A percentile compares a stretch with the other conserved stretches of the same genome.
Evolutionary conservation across 805 yeast genomes (phyloP).

Genomic region (Cyberlindnera maclurae): DNA sequence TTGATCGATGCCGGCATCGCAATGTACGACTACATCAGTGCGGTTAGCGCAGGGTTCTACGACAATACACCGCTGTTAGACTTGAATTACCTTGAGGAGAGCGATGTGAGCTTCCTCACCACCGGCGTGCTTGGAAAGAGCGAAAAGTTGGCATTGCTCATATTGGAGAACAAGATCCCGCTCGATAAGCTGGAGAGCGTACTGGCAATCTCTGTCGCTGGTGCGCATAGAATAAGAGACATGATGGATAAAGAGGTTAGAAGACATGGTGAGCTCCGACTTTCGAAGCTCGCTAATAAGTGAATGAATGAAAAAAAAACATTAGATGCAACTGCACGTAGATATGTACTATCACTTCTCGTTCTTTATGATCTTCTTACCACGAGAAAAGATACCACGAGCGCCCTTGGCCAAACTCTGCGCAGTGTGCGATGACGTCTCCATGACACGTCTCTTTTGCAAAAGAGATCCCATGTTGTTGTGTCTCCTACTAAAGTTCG

Average conservation of each 20-base stretch:
- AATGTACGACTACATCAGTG: constrained; percentile 82
- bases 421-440: constrained; percentile 41
- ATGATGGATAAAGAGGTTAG: constrained; percentile 84
- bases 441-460: constrained; percentile 42
- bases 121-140: constrained; percentile 79
- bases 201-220: constrained; percentile 78
- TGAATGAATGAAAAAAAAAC: constrained; percentile 1
- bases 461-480: constrained; percentile 39
- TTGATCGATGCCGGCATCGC: constrained; percentile 93
- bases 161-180: constrained; percentile 80
- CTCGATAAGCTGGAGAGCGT: constrained; percentile 71
- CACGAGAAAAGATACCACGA: constrained; percentile 47
- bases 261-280: constrained; percentile 57
- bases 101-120: constrained; percentile 73
- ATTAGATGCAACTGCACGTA: background rate
- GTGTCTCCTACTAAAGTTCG: constrained; percentile 23
- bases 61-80: constrained; percentile 79
- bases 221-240: constrained; percentile 74
- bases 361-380: constrained; percentile 42
- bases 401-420: constrained; percentile 49
- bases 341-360: constrained; percentile 6
- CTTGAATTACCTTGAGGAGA: constrained; percentile 74
- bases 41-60: constrained; percentile 72
- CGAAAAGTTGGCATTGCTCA: constrained; percentile 67
- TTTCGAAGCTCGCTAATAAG: constrained; percentile 33